phyloP scores from a whole-genome alignment of 2,329 filamentous ascomycete species.

The Cercospora zeae-maydis region DNA sequence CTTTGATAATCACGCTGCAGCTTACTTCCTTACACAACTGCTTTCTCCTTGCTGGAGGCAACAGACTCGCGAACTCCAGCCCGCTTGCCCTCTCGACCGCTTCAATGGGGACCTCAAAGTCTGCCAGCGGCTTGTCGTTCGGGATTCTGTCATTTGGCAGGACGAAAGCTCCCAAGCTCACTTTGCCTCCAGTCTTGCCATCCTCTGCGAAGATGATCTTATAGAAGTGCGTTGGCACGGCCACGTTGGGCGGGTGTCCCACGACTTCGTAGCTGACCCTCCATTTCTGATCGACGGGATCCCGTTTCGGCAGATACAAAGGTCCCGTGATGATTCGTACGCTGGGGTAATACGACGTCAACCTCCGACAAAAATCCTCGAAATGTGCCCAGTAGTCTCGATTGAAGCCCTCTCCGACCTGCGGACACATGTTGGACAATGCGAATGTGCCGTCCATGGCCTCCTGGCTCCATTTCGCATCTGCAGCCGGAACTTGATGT shows the following conservation, averaged over 20 bases:
- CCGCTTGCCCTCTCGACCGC: conserved; percentile 88
- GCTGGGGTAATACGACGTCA: conserved; percentile 76
- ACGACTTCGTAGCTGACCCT: conserved; percentile 94
- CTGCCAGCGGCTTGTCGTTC: conserved; percentile 79
- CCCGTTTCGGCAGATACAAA: conserved; percentile 82
- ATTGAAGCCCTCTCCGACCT: conserved; percentile 98
- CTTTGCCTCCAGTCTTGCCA: conserved; percentile 62
- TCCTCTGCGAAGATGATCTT: conserved; percentile 98
- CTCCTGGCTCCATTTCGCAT: conserved; percentile 89
- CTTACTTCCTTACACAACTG: conserved; percentile 80
- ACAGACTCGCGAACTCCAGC: conserved; percentile 79
- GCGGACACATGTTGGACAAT: conserved; percentile 94
- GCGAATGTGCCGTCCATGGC: conserved; percentile 96
- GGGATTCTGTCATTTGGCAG: conserved; percentile 86
- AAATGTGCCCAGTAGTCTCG: conserved; percentile 99
- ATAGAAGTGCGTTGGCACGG: conserved; percentile 98
- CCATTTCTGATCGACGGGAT: conserved; percentile 86
- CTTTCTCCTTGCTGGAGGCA: conserved; percentile 70
- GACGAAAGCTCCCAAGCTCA: conserved; percentile 90
- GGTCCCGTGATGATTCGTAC: conserved; percentile 92
- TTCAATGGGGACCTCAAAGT: conserved; percentile 95
- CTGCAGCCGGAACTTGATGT: conserved; percentile 94
- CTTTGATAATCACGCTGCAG: conserved; percentile 78
- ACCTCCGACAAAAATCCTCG: conserved; percentile 88
- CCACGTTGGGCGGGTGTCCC: conserved; percentile 85